Evolutionary conservation across 179 eudicot genomes (phyloP).

Genomic region (Carnegiea gigantea): DNA sequence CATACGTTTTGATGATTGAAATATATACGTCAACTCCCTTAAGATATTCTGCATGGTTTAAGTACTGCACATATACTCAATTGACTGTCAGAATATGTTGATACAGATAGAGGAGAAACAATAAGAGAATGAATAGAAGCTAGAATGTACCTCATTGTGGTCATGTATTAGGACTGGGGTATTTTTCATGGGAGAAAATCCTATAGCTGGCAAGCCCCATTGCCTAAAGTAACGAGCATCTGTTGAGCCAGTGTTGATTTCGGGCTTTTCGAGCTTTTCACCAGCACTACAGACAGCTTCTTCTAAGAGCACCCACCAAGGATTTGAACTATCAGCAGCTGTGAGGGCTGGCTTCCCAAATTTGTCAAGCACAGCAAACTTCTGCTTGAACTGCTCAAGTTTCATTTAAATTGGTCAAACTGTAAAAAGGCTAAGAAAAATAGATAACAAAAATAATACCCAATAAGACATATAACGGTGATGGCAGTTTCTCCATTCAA

Average conservation of each 20-base stretch:
- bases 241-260: constrained; percentile 14
- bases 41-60: constrained; percentile 48
- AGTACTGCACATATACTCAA: too few species aligned
- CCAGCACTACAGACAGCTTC: too few species aligned
- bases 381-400: constrained; percentile 67
- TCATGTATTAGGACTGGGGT: constrained; percentile 83
- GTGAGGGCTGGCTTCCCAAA: constrained; percentile 64
- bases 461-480: neutral
- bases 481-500: neutral
- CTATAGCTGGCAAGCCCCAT: constrained; percentile 77
- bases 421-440: constrained; percentile 18
- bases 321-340: constrained; percentile 22
- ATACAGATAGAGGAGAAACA: constrained; percentile 41
- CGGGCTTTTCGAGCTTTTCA: neutral
- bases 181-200: constrained; percentile 92
- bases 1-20: constrained; percentile 68
- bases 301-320: too few species aligned
- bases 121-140: neutral
- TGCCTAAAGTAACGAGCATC: constrained; percentile 58
- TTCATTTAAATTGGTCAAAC: neutral
- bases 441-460: neutral
- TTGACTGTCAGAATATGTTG: constrained; percentile 23
- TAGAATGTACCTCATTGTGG: constrained; percentile 70
- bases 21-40: constrained; percentile 49
- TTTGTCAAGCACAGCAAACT: constrained; percentile 54